Percentiles rank a stretch among this genome's conserved stretches.
Conservation (phyloP, 164 flowering plant genomes). For the Tinospora cordifolia region DNA sequence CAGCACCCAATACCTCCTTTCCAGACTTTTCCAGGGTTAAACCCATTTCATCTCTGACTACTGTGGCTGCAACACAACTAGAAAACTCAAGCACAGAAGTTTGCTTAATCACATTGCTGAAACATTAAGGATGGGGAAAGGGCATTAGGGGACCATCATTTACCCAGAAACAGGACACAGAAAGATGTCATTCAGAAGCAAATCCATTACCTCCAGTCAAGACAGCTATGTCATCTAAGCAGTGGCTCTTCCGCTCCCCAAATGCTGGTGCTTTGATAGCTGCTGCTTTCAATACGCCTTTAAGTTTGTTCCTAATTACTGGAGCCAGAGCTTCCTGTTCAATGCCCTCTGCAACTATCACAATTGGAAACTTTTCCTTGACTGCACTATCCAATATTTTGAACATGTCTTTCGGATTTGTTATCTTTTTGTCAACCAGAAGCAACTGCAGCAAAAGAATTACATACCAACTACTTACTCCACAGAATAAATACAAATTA, state of each 20-base stretch:
- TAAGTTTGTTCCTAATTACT: constrained; percentile 72
- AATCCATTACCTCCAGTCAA: constrained; percentile 69
- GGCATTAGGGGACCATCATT: background rate
- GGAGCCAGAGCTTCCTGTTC: constrained; percentile 84
- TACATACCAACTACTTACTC: constrained; percentile 20
- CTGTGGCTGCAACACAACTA: constrained; percentile 47
- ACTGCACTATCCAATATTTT: constrained; percentile 68
- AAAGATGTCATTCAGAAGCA: background rate
- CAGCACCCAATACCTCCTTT: constrained; percentile 65
- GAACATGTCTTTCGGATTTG: constrained; percentile 61
- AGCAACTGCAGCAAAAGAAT: constrained; percentile 60
- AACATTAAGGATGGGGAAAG: background rate
- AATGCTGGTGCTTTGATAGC: constrained; percentile 90
- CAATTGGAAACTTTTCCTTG: constrained; percentile 62
- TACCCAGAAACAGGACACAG: background rate
- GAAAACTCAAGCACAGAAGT: background rate
- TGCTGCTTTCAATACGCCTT: constrained; percentile 63
- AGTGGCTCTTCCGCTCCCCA: constrained; percentile 85
- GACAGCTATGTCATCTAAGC: constrained; percentile 80
- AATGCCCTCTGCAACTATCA: constrained; percentile 73
- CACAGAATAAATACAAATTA: constrained; percentile 7
- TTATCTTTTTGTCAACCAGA: constrained; percentile 77
- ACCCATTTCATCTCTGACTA: constrained; percentile 78
- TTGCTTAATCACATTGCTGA: background rate
- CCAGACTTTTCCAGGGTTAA: constrained; percentile 56